Conservation (phyloP, 139 green algal genomes). For the Monoraphidium neglectum region DNA sequence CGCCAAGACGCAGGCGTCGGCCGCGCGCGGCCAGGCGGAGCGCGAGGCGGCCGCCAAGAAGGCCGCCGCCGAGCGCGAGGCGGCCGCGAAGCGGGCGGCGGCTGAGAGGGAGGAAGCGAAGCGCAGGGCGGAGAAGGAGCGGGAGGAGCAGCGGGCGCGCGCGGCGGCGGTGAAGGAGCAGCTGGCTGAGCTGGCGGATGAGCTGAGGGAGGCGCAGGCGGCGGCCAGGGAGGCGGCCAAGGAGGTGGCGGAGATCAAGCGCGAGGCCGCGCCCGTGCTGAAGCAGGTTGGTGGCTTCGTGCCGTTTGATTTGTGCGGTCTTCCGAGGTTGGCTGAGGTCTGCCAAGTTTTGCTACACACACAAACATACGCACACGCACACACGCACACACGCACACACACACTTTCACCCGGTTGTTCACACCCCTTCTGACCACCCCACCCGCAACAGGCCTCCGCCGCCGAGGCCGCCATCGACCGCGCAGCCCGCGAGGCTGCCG, state of each 20-base stretch:
- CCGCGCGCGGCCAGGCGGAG: neutral
- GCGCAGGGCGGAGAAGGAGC: slow-evolving; percentile 26
- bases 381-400: no score
- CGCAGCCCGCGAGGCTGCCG: no score
- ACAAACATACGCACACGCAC: no score
- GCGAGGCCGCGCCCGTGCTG: slow-evolving; percentile 22
- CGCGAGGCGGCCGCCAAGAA: slow-evolving; percentile 11
- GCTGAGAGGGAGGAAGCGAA: slow-evolving; percentile 1
- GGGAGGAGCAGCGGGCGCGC: slow-evolving; percentile 19
- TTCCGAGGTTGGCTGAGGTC: no score
- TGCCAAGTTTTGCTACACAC: no score
- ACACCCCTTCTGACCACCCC: no score
- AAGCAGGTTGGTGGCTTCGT: slow-evolving; percentile 29
- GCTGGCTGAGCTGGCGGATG: slow-evolving; percentile 27
- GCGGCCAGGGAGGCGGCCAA: slow-evolving; percentile 16
- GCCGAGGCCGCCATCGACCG: no score
- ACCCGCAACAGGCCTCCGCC: no score
- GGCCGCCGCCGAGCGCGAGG: slow-evolving; percentile 26
- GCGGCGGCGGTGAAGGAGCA: slow-evolving; percentile 12
- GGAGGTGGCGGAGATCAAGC: slow-evolving; percentile 4
- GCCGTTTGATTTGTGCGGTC: no score
- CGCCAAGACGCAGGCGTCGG: neutral
- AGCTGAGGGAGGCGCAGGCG: slow-evolving; percentile 27
- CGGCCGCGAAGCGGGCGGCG: slow-evolving; percentile 1
- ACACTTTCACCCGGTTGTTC: no score